phyloP scores from a whole-genome alignment of 2,329 filamentous ascomycete species.

The Colletotrichum acutatum region DNA sequence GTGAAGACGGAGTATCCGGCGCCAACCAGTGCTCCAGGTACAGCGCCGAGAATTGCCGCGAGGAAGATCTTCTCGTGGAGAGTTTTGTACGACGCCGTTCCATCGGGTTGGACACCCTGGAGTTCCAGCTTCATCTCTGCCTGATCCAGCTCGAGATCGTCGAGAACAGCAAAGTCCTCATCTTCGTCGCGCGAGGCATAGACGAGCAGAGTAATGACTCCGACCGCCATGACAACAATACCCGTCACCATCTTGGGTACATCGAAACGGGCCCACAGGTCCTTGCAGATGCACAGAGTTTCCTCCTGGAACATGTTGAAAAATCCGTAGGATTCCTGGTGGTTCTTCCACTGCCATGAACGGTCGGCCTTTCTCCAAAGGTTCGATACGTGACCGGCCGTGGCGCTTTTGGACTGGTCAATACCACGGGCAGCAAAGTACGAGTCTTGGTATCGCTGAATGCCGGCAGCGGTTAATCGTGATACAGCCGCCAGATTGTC shows the following conservation, averaged over 20 bases:
- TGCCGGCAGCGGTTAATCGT: slow-evolving; percentile 83
- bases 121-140: slow-evolving; percentile 69
- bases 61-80: slow-evolving; percentile 52
- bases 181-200: slow-evolving; percentile 74
- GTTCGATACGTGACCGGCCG: slow-evolving; percentile 45
- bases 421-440: slow-evolving; percentile 81
- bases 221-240: slow-evolving; percentile 74
- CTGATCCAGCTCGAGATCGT: slow-evolving; percentile 68
- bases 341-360: slow-evolving; percentile 51
- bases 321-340: slow-evolving; percentile 61
- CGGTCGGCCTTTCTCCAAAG: slow-evolving; percentile 62
- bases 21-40: slow-evolving; percentile 47
- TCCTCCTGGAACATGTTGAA: slow-evolving; percentile 81
- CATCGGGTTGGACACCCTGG: slow-evolving; percentile 46
- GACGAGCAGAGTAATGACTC: slow-evolving; percentile 75
- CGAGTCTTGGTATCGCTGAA: slow-evolving; percentile 86
- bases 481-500: slow-evolving; percentile 81
- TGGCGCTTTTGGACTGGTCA: slow-evolving; percentile 66
- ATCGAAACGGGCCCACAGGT: slow-evolving; percentile 93
- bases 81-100: slow-evolving; percentile 46
- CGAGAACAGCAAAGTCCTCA: slow-evolving; percentile 64
- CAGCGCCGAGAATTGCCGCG: slow-evolving; percentile 48
- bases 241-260: slow-evolving; percentile 86
- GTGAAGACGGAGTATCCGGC: slow-evolving; percentile 45
- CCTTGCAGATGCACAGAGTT: slow-evolving; percentile 82